A percentile compares a stretch with the other conserved stretches of the same genome.
phyloP scores from a whole-genome alignment of 108 stramenopile genomes.

The Cylindrotheca closterium region DNA sequence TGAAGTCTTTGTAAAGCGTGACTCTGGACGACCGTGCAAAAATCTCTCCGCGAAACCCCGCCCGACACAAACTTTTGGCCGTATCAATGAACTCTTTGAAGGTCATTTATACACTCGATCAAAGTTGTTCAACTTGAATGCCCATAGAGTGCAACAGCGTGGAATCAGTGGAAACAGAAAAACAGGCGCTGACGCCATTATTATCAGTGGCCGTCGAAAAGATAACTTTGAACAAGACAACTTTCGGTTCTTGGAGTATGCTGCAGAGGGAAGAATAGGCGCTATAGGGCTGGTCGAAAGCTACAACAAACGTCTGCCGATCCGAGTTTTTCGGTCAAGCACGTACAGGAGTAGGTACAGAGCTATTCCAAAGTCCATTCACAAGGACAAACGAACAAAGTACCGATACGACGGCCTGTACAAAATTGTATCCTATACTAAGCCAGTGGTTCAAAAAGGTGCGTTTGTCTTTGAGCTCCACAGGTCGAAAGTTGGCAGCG shows the following conservation, averaged over 20 bases:
- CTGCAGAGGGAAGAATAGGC: not conserved
- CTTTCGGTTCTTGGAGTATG: not conserved
- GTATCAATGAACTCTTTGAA: not conserved
- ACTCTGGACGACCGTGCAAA: not conserved
- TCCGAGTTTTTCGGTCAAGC: not conserved
- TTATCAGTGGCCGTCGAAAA: not conserved
- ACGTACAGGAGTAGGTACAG: not conserved
- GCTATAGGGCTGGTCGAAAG: not conserved
- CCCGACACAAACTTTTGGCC: no score
- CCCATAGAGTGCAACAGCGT: not conserved
- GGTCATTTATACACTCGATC: not conserved
- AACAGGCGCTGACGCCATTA: not conserved
- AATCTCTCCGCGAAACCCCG: not conserved
- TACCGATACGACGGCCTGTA: constrained; percentile 8
- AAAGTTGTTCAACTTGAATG: not conserved
- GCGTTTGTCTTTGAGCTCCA: no score
- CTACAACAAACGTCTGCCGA: not conserved
- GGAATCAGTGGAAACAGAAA: constrained; percentile 1
- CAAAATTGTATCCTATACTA: not conserved
- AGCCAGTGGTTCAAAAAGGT: no score
- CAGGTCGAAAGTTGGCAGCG: no score
- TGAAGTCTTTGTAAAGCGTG: not conserved
- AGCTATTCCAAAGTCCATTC: not conserved
- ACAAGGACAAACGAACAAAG: not conserved
- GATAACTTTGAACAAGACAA: not conserved